Conservation (phyloP, 176 grass and related monocot genomes). For the Canna indica region DNA sequence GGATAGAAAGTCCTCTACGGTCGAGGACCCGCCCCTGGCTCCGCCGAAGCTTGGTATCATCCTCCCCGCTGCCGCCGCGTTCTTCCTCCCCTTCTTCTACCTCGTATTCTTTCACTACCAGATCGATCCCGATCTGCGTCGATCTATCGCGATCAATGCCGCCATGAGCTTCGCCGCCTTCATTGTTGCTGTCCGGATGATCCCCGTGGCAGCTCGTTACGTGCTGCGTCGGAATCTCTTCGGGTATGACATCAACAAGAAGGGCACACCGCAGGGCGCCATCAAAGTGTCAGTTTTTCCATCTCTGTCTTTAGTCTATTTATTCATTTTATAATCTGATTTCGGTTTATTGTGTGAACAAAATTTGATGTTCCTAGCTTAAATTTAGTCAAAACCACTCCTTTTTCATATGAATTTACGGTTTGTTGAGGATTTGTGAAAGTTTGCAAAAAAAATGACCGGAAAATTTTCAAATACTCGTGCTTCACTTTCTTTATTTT, state of each 20-base stretch:
- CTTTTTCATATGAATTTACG: not conserved
- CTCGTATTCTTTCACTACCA: conserved; percentile 71
- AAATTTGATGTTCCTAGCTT: not conserved
- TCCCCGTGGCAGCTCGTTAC: conserved; percentile 80
- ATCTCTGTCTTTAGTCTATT: not conserved
- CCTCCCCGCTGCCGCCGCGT: conserved; percentile 30
- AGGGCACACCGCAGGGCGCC: conserved; percentile 57
- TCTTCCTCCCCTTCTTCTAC: conserved; percentile 85
- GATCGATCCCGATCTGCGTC: conserved; percentile 50
- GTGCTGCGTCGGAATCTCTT: conserved; percentile 66
- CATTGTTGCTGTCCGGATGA: conserved; percentile 38
- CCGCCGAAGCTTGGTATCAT: conserved; percentile 51
- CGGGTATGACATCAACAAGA: conserved; percentile 97
- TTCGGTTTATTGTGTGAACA: not conserved
- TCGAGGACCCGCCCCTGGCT: conserved; percentile 20
- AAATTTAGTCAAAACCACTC: not conserved
- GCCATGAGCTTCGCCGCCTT: conserved; percentile 71
- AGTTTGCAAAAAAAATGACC: not conserved
- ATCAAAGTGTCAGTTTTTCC: conserved; percentile 66
- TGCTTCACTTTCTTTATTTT: not conserved
- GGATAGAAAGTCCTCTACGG: not conserved
- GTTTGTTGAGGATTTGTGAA: not conserved
- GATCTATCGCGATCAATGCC: conserved; percentile 62
- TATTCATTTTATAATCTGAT: not conserved
- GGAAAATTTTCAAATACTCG: not conserved